Base-by-base conservation (phyloP, 306 rosid species). In the Vigna trinervia region DNA sequence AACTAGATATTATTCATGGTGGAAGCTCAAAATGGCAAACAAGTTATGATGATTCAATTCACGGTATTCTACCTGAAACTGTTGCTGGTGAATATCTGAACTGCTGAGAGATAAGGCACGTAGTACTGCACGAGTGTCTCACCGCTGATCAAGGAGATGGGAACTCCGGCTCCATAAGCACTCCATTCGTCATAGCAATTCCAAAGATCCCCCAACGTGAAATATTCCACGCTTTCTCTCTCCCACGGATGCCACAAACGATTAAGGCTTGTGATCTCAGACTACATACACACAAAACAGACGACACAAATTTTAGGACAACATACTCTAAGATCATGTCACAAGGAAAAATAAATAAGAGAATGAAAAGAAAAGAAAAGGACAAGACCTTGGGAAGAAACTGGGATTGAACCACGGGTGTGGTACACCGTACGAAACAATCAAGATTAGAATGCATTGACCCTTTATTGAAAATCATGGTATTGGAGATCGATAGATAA, bases 191-290 rank as follows among this genome's bases (percentile, higher is more conserved):
- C 99, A 48, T 84, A 96, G 75, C 93, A 82, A 54, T 90, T 87
- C 99, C 99, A 96, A 11, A 96, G 88, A 84, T 96, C 93, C 53
- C 89, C 85, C 81, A 96, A 74, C 10, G 92, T 88, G 82, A 96
- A 92, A 85, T 84, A 92, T 81, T 96, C 98, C 0, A 91, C 88
- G 39, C 45, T 88, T 82, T 96, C 99, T 84, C 97, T 93, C 78
- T 96, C 97, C 98, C 96, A 91, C 4, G 99, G 97, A 53, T 96
- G 98, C 99, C 99, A 96, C 32, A 92, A 75, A 34, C 97, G 88
- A 79, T 96, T 93, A 17, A 96, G 89, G 74, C 87, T 88, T 43
- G 85, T 86, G 56, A 91, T 88, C 82, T 96, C 99, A 1, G 84
- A 85, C 99, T 96, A 68, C 56, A 60, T 93, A 70, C 56, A 60